These are phyloP conservation scores for Cicer chorassanicum DNA, from an alignment of 306 rosid genomes.

Conservation along the genomic window DNA sequence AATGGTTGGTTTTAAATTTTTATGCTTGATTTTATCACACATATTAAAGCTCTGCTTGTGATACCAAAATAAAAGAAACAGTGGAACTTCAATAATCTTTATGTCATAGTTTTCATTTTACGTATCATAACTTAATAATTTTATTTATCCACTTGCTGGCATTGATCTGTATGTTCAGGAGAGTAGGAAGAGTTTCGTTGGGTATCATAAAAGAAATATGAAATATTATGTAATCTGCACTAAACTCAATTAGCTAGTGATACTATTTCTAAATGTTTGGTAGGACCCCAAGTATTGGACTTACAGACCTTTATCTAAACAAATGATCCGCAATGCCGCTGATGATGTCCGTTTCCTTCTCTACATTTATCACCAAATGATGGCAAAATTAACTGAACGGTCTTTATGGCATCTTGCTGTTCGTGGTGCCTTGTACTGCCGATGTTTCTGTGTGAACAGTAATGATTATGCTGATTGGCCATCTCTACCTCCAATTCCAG, in stretches of 20 bases:
- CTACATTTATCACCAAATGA: constrained; percentile 84
- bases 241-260: constrained; percentile 24
- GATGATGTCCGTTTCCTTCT: constrained; percentile 98
- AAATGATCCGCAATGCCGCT: constrained; percentile 93
- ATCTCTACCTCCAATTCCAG: constrained; percentile 85
- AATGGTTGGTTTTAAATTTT: constrained; percentile 16
- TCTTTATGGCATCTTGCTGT: constrained; percentile 88
- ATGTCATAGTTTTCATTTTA: constrained; percentile 25
- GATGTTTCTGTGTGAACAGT: constrained; percentile 79
- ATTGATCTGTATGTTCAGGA: constrained; percentile 26
- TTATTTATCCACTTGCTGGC: constrained; percentile 16
- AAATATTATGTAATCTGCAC: constrained; percentile 18
- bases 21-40: constrained; percentile 27
- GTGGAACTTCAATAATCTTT: constrained; percentile 4
- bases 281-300: constrained; percentile 98
- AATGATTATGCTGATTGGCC: constrained; percentile 82
- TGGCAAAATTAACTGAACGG: constrained; percentile 73
- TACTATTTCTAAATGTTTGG: constrained; percentile 34
- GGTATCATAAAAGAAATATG: constrained; percentile 18
- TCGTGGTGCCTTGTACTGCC: constrained; percentile 95
- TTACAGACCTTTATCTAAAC: constrained; percentile 88
- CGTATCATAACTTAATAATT: constrained; percentile 23
- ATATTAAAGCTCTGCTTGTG: constrained; percentile 33
- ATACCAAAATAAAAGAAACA: constrained; percentile 30
- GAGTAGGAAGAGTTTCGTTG: constrained; percentile 10